Evolutionary conservation across 306 rosid genomes (phyloP).

Genomic region (Acacia crassicarpa): DNA sequence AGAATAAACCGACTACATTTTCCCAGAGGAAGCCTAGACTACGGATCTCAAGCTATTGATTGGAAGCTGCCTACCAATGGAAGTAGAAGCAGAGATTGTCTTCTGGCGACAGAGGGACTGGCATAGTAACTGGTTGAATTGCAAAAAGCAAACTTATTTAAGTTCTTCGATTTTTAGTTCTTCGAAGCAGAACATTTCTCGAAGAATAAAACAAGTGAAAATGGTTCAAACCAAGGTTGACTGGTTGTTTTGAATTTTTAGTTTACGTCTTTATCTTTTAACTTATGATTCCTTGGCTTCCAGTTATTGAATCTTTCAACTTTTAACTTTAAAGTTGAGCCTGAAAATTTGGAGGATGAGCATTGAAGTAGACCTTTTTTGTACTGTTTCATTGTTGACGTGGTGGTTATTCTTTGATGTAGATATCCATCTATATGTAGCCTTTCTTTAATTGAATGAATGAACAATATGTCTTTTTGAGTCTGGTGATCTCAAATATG

Average conservation of each 20-base stretch:
- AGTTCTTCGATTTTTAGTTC: too few relatives aligned
- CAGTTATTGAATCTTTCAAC: background rate
- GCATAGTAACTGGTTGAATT: too few relatives aligned
- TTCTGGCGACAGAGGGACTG: constrained; percentile 26
- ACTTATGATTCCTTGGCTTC: constrained; percentile 2
- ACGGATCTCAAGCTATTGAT: constrained; percentile 83
- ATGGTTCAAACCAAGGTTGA: background rate
- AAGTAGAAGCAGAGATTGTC: constrained; percentile 64
- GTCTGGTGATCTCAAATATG: background rate
- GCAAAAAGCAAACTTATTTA: too few relatives aligned
- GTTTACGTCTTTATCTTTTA: background rate
- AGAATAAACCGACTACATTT: constrained; percentile 74
- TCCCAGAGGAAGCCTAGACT: constrained; percentile 86
- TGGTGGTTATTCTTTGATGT: background rate
- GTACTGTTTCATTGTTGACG: background rate
- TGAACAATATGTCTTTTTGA: background rate
- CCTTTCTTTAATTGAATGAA: too few relatives aligned
- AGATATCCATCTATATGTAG: too few relatives aligned
- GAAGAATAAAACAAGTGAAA: background rate
- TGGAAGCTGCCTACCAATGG: constrained; percentile 89
- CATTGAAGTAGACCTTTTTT: too few relatives aligned
- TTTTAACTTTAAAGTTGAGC: background rate
- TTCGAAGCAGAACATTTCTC: background rate
- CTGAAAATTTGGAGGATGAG: background rate
- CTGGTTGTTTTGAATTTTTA: background rate